Conservation (phyloP, 192 early-diverging fungal genomes). For the Coemansia sp. region DNA sequence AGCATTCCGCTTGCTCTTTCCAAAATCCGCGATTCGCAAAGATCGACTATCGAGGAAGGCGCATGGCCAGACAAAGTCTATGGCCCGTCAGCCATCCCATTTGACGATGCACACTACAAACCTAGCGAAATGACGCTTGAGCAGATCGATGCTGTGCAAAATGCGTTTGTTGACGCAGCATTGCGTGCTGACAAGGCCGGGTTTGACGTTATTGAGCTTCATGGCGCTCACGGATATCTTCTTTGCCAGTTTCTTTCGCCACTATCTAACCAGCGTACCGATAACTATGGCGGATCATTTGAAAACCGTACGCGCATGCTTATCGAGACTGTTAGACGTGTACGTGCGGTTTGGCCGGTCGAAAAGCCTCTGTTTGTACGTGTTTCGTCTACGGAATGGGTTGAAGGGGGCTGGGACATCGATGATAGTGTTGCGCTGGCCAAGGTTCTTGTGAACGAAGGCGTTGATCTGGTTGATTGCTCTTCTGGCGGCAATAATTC, state of each 20-base stretch:
- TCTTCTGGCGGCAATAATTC: slow-evolving; percentile 75
- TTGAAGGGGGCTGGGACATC: slow-evolving; percentile 57
- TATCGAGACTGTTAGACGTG: slow-evolving; percentile 63
- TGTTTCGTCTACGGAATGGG: slow-evolving; percentile 54
- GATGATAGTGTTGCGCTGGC: slow-evolving; percentile 66
- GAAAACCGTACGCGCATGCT: slow-evolving; percentile 83
- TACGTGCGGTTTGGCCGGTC: slow-evolving; percentile 73
- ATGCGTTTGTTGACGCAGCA: slow-evolving; percentile 69
- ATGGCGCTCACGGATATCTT: slow-evolving; percentile 90
- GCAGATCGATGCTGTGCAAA: slow-evolving; percentile 68
- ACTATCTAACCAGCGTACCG: slow-evolving; percentile 81
- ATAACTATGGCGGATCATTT: slow-evolving; percentile 88
- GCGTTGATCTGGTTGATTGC: slow-evolving; percentile 75
- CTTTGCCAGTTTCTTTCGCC: slow-evolving; percentile 78
- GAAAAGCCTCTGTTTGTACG: slow-evolving; percentile 86
- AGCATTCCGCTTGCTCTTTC: slow-evolving; percentile 24
- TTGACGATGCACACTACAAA: slow-evolving; percentile 16
- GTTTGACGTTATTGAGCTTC: slow-evolving; percentile 87
- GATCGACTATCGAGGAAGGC: slow-evolving; percentile 33
- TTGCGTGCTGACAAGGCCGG: slow-evolving; percentile 75
- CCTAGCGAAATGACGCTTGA: slow-evolving; percentile 62
- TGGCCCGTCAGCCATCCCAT: slow-evolving; percentile 63
- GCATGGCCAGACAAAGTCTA: slow-evolving; percentile 78
- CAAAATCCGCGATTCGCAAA: slow-evolving; percentile 10
- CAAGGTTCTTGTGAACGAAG: slow-evolving; percentile 56